Conservation (phyloP, 257 asterid species). For the Knoxia roxburghii region DNA sequence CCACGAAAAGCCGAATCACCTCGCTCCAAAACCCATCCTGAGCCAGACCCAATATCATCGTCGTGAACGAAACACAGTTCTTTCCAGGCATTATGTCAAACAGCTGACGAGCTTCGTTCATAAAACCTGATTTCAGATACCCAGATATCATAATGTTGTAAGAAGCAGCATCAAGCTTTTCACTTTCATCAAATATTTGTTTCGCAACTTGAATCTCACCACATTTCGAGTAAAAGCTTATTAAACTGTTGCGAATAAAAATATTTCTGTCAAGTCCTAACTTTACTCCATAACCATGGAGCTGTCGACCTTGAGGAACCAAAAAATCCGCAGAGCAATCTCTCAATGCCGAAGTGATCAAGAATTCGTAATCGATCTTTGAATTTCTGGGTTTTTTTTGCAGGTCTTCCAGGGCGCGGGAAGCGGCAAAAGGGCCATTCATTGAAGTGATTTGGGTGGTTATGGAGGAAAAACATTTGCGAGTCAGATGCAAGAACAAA, state of each 20-base stretch:
- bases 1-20: constrained; percentile 46
- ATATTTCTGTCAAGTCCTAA: constrained; percentile 53
- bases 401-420: neutral
- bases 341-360: constrained; percentile 58
- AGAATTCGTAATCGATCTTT: constrained; percentile 36
- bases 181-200: constrained; percentile 39
- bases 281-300: constrained; percentile 56
- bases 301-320: constrained; percentile 48
- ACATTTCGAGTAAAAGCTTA: constrained; percentile 68
- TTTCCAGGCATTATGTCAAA: constrained; percentile 69
- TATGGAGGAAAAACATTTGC: constrained; percentile 18
- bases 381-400: constrained; percentile 1
- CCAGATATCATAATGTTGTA: constrained; percentile 71
- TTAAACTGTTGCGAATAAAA: constrained; percentile 72
- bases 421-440: neutral
- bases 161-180: constrained; percentile 49
- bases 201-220: constrained; percentile 48
- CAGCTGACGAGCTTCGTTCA: constrained; percentile 55
- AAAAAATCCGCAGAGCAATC: constrained; percentile 43
- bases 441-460: neutral
- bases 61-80: constrained; percentile 64
- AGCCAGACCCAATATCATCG: constrained; percentile 74
- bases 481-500: neutral
- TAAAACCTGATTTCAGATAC: constrained; percentile 36
- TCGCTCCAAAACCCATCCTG: constrained; percentile 42